These are phyloP conservation scores for Botrytis pseudocinerea DNA, from an alignment of 2,329 filamentous ascomycete species.

Conservation along the genomic window DNA sequence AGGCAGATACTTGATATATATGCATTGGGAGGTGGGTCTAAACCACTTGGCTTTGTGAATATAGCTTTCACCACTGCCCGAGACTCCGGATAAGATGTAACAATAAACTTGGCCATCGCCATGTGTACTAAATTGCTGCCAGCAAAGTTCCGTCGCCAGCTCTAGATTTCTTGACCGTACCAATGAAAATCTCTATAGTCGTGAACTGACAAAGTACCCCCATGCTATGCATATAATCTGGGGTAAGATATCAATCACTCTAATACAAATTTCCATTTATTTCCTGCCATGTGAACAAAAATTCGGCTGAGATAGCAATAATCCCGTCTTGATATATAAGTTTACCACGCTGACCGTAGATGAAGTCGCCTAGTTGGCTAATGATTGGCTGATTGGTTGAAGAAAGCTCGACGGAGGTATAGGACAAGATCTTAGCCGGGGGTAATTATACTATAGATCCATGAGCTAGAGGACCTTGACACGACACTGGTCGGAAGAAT, in stretches of 20 bases:
- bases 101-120: no score
- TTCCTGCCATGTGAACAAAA: constrained; percentile 10
- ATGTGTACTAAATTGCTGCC: background rate
- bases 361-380: background rate
- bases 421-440: background rate
- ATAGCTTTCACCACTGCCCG: background rate
- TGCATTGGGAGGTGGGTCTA: background rate
- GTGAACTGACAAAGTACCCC: background rate
- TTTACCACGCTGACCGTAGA: background rate
- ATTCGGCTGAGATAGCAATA: constrained; percentile 3
- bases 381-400: background rate
- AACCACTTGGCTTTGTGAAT: background rate
- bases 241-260: background rate
- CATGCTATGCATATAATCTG: background rate
- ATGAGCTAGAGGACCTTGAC: background rate
- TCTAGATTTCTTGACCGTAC: background rate
- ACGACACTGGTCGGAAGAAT: constrained; percentile 13
- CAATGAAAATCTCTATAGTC: background rate
- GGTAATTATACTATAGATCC: background rate
- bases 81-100: background rate
- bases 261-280: constrained; percentile 5
- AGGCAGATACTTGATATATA: background rate
- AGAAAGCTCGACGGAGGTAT: background rate
- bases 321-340: constrained; percentile 1
- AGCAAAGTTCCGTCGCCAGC: background rate